phyloP scores from a whole-genome alignment of 148 eudicot genomes.

The Rhododendron kiyosumense region DNA sequence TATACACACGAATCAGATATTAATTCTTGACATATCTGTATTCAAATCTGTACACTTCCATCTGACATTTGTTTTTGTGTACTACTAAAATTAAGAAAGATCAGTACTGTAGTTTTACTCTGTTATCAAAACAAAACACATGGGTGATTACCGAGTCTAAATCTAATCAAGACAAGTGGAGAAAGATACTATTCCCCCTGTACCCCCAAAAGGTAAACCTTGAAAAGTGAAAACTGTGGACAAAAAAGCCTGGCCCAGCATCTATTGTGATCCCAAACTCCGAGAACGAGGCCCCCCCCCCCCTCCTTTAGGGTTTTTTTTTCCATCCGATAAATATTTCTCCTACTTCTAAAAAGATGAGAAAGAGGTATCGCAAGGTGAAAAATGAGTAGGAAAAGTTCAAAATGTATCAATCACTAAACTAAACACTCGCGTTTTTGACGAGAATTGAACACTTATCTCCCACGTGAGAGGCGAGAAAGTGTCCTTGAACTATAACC shows the following conservation, averaged over 20 bases:
- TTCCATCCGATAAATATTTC: too few species aligned
- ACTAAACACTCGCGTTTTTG: too few species aligned
- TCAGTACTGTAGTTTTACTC: not conserved
- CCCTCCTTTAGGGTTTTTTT: not conserved
- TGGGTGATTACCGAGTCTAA: not conserved
- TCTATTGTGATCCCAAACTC: slow-evolving; percentile 12
- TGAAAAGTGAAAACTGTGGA: not conserved
- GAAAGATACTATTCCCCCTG: not conserved
- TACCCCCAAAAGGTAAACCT: not conserved
- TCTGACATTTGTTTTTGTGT: too few species aligned
- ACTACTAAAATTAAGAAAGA: not conserved
- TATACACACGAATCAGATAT: not conserved
- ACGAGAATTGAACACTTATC: too few species aligned
- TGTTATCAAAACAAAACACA: not conserved
- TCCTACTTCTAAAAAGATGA: too few species aligned
- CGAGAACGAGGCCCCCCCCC: not conserved
- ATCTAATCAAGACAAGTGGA: not conserved
- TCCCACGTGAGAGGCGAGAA: too few species aligned
- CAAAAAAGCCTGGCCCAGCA: not conserved
- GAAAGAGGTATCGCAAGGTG: too few species aligned
- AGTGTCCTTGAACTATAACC: too few species aligned
- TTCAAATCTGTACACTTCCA: not conserved
- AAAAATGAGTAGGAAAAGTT: too few species aligned
- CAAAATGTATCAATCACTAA: too few species aligned
- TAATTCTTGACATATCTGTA: not conserved